A percentile compares a stretch with the other conserved stretches of the same genome.
phyloP scores from a whole-genome alignment of 495 filamentous ascomycete species.

The Penicillium antarcticum region DNA sequence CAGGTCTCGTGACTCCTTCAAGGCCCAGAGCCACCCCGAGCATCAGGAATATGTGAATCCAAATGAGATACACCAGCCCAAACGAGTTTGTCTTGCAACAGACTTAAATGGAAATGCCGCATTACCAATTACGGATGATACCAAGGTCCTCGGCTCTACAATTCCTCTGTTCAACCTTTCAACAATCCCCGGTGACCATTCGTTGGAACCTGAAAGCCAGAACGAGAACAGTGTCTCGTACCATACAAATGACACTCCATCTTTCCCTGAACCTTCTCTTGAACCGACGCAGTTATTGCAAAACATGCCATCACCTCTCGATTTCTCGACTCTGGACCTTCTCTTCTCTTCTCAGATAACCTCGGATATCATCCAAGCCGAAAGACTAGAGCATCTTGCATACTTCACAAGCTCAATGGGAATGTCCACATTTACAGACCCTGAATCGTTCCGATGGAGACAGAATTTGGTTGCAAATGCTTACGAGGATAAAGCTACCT shows the following conservation, averaged over 20 bases:
- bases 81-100: not conserved
- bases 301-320: constrained; percentile 7
- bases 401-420: constrained; percentile 25
- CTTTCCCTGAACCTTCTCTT: not conserved
- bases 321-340: constrained; percentile 20
- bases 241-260: not conserved
- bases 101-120: no score
- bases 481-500: not conserved
- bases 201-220: not conserved
- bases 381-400: constrained; percentile 21
- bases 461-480: constrained; percentile 14
- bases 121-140: no score
- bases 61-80: not conserved
- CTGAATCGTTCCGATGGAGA: constrained; percentile 12
- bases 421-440: constrained; percentile 21
- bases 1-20: constrained; percentile 6
- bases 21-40: not conserved
- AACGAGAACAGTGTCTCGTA: not conserved
- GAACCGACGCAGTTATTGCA: not conserved
- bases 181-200: not conserved
- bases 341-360: constrained; percentile 9
- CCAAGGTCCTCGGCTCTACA: no score
- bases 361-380: constrained; percentile 15
- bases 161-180: not conserved
- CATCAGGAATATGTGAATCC: not conserved